Percentiles rank a stretch among this genome's conserved stretches.
phyloP scores from a whole-genome alignment of 306 rosid genomes.

The Glycine latifolia region DNA sequence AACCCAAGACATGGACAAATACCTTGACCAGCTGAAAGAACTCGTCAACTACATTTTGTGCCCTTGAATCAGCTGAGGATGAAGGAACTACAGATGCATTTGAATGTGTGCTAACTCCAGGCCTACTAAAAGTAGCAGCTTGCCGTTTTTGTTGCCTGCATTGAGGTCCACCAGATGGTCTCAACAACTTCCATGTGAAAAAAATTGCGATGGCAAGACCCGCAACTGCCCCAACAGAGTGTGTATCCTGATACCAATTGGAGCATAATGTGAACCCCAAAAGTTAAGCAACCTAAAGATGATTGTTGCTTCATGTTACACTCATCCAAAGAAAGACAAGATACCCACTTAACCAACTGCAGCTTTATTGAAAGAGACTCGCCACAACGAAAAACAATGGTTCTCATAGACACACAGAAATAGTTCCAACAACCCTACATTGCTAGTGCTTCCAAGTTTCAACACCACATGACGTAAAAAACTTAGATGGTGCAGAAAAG shows the following conservation, averaged over 20 bases:
- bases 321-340: neutral
- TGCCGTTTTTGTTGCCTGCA: constrained; percentile 73
- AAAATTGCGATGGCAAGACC: constrained; percentile 79
- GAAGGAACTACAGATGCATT: constrained; percentile 52
- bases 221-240: constrained; percentile 73
- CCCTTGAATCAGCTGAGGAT: constrained; percentile 62
- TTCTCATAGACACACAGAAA: constrained; percentile 16
- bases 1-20: neutral
- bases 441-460: neutral
- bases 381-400: neutral
- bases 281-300: neutral
- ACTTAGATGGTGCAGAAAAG: no score
- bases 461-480: neutral
- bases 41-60: constrained; percentile 75
- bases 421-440: neutral
- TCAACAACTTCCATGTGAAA: constrained; percentile 82
- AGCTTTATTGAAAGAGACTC: neutral
- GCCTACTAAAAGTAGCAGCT: constrained; percentile 56
- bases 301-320: constrained; percentile 10
- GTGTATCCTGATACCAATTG: constrained; percentile 61
- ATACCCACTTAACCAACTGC: no score
- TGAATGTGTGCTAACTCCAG: constrained; percentile 54
- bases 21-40: constrained; percentile 73
- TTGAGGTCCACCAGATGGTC: constrained; percentile 68
- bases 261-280: constrained; percentile 5